Base-by-base conservation (phyloP, 805 yeast genomes). In the Candida palmyrensis region DNA sequence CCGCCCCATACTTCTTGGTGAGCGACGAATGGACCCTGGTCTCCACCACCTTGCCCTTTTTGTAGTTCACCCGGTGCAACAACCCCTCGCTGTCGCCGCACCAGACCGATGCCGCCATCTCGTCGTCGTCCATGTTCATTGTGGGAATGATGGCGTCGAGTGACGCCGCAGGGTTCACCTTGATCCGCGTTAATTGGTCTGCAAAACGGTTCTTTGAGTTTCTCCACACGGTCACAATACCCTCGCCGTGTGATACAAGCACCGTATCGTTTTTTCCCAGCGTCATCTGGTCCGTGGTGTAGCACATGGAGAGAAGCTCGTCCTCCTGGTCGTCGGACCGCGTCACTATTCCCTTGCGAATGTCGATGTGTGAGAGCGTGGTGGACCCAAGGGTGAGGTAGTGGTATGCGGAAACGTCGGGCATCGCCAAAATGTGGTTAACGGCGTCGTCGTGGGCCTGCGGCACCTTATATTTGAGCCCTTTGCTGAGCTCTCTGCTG, bases 241-340 rank as follows among this genome's bases (percentile, higher is more conserved):
- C 97, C 49, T 82, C 92, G 11, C 95, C 87, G 82, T 87, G 88
- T 28, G 96, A 90, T 45, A 89, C 88, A 3, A 82, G 73, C 3
- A 79, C 71, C 1, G 76, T 70, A 13, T 76, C 79, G 34, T 79
- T 84, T 30, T 70, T 72, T 10, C 77, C 71, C 8, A 46, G 57
- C 24, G 49, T 55, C 9, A 55, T 43, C 2, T 73, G 73, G 41
- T 81, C 84, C 1, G 62, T 46, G 1, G 79, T 72, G 60, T 79
- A 77, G 24, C 84, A 64, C 47, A 86, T 81, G 36, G 88, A 70
- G 27, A 90, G 59, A n/a, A 90, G 59, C 51, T 90, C 98, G 49
- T 90, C 97, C 44, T 83, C 96, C 59, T 90, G 98, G 51, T 87
- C 89, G 41, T 89, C 97, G 23, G 89, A 79, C 25, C 71, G 71